phyloP scores from a whole-genome alignment of 306 rosid genomes.

The Malus orientalis region DNA sequence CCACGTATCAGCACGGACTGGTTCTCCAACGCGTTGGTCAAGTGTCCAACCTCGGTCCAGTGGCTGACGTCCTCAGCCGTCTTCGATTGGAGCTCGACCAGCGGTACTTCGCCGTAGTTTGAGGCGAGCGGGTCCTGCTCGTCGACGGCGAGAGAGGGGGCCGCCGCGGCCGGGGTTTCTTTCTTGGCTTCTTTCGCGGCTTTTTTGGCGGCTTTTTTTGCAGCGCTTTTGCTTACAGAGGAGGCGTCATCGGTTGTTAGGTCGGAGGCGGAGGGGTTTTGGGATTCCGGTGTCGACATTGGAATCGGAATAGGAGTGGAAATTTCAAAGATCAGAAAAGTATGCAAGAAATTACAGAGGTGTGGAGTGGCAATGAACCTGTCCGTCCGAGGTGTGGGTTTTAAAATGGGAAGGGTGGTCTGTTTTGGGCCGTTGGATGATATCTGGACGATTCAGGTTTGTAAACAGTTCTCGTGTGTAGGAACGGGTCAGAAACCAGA shows the following conservation, averaged over 20 bases:
- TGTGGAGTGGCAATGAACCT: not conserved
- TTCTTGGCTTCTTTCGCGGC: conserved; percentile 71
- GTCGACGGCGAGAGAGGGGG: conserved; percentile 37
- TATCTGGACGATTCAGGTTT: not conserved
- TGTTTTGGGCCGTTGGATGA: not conserved
- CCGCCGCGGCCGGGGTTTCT: conserved; percentile 25
- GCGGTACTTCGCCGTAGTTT: conserved; percentile 66
- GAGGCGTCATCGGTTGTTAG: conserved; percentile 22
- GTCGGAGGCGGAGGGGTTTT: not conserved
- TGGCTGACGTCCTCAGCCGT: conserved; percentile 14
- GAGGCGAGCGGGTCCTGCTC: conserved; percentile 53
- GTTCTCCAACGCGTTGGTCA: conserved; percentile 31
- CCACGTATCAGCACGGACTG: conserved; percentile 52
- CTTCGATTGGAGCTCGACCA: conserved; percentile 62
- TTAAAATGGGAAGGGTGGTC: not conserved
- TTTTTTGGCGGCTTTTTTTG: conserved; percentile 67
- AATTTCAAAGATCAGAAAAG: not conserved
- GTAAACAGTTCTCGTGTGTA: no score
- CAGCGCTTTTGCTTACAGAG: conserved; percentile 68
- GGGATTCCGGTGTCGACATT: not conserved
- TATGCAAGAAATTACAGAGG: no score
- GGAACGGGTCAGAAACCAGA: no score
- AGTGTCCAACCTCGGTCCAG: conserved; percentile 52
- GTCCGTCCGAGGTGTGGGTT: not conserved
- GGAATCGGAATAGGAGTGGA: not conserved